Percentiles rank a stretch among this genome's conserved stretches.
These are phyloP conservation scores for Jackrogersella multiformis DNA, from an alignment of 495 filamentous ascomycete species.

Conservation along the genomic window DNA sequence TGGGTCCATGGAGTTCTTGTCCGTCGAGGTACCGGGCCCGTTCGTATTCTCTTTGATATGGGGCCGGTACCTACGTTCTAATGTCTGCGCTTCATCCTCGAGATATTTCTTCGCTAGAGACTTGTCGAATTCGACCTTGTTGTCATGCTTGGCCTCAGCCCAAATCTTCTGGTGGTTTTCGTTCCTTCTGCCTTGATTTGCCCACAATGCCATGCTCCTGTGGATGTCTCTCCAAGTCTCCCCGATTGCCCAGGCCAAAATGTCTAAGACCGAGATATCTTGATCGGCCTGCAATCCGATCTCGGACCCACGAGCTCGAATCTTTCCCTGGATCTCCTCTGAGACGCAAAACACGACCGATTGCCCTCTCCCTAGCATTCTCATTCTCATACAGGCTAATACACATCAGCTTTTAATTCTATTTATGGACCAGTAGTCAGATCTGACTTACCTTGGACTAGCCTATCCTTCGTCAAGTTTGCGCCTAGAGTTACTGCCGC, in stretches of 20 bases:
- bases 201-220: conserved; percentile 67
- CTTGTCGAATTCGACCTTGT: conserved; percentile 21
- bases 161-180: conserved; percentile 48
- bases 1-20: conserved; percentile 13
- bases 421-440: background rate
- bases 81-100: conserved; percentile 43
- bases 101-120: conserved; percentile 56
- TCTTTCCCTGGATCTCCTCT: conserved; percentile 60
- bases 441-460: conserved; percentile 72
- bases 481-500: conserved; percentile 77
- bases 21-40: background rate
- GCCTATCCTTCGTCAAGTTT: conserved; percentile 72
- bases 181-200: conserved; percentile 64
- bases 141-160: conserved; percentile 12
- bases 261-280: conserved; percentile 55
- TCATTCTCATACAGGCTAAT: conserved; percentile 73
- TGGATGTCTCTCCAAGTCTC: conserved; percentile 63
- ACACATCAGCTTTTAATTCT: background rate
- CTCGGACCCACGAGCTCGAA: conserved; percentile 25
- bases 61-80: conserved; percentile 35
- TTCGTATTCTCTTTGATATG: conserved; percentile 7
- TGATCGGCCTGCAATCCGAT: background rate
- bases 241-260: conserved; percentile 67
- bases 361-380: conserved; percentile 68
- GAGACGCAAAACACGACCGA: conserved; percentile 68